Percentiles rank a stretch among this genome's conserved stretches.
Evolutionary conservation across 148 eudicot genomes (phyloP).

Genomic region (Vaccinium darrowii): DNA sequence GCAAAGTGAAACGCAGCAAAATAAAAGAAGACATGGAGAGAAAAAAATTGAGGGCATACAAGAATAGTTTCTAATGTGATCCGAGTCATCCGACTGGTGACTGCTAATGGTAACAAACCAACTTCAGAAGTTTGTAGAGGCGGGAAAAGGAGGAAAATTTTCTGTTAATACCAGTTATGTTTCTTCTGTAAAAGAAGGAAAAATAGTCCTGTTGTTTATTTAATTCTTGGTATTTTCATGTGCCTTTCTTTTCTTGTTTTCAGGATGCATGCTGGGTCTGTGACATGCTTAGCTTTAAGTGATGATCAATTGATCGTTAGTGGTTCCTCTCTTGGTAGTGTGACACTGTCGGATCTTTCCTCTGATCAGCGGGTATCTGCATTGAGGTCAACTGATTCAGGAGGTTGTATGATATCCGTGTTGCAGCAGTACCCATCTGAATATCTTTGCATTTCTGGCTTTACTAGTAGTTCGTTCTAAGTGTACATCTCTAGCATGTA

Average conservation of each 20-base stretch:
- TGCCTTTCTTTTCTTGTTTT: slow-evolving; percentile 12
- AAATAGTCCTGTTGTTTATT: not conserved
- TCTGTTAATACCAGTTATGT: not conserved
- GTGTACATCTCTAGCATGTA: not conserved
- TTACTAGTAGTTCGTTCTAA: not conserved
- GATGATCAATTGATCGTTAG: slow-evolving; percentile 69
- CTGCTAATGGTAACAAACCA: not conserved
- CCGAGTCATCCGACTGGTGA: not conserved
- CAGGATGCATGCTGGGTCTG: slow-evolving; percentile 68
- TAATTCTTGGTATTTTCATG: not conserved
- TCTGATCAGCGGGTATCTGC: slow-evolving; percentile 55
- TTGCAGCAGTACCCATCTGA: not conserved
- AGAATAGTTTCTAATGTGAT: not conserved
- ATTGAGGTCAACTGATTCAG: slow-evolving; percentile 41
- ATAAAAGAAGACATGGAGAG: not conserved
- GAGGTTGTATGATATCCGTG: slow-evolving; percentile 42
- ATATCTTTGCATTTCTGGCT: not conserved
- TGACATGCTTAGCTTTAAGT: slow-evolving; percentile 58
- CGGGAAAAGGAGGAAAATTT: not conserved
- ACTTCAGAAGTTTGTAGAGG: not conserved
- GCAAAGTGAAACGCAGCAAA: not conserved
- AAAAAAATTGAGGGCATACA: not conserved
- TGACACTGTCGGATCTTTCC: slow-evolving; percentile 51
- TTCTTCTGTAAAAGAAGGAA: not conserved
- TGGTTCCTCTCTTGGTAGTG: slow-evolving; percentile 62